Evolutionary conservation across 352 stramenopile genomes (phyloP).

Genomic region (Globisporangium megalacanthum): DNA sequence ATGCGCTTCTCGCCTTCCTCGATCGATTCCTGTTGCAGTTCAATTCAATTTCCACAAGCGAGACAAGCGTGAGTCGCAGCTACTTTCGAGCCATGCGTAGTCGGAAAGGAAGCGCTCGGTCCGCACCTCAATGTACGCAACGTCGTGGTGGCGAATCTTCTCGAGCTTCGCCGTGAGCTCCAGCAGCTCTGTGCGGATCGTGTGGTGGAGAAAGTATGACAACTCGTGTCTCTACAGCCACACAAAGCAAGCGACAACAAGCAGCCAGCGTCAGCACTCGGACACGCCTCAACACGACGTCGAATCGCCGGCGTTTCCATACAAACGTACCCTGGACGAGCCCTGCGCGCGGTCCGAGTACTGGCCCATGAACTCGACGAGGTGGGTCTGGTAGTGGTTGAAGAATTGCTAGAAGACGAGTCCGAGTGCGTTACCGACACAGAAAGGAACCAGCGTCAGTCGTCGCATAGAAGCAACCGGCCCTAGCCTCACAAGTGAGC

Average conservation of each 20-base stretch:
- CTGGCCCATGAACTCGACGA: slow-evolving; percentile 64
- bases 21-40: slow-evolving; percentile 28
- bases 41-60: no score
- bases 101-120: no score
- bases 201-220: slow-evolving; percentile 52
- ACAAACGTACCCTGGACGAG: slow-evolving; percentile 39
- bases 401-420: slow-evolving; percentile 49
- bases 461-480: not conserved
- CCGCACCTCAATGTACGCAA: slow-evolving; percentile 35
- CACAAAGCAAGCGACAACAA: not conserved
- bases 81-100: not conserved
- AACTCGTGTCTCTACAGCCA: slow-evolving; percentile 52
- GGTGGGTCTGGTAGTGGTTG: slow-evolving; percentile 56
- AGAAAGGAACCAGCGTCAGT: not conserved
- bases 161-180: slow-evolving; percentile 53
- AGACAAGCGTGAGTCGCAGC: not conserved
- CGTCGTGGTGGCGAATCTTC: slow-evolving; percentile 55
- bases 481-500: no score
- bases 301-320: no score
- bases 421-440: not conserved
- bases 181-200: slow-evolving; percentile 46
- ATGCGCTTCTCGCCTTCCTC: slow-evolving; percentile 48
- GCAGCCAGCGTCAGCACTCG: not conserved
- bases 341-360: slow-evolving; percentile 66
- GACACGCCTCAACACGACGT: not conserved